phyloP scores from a whole-genome alignment of 2,329 filamentous ascomycete species.

The Ilyonectria mors-panacis region DNA sequence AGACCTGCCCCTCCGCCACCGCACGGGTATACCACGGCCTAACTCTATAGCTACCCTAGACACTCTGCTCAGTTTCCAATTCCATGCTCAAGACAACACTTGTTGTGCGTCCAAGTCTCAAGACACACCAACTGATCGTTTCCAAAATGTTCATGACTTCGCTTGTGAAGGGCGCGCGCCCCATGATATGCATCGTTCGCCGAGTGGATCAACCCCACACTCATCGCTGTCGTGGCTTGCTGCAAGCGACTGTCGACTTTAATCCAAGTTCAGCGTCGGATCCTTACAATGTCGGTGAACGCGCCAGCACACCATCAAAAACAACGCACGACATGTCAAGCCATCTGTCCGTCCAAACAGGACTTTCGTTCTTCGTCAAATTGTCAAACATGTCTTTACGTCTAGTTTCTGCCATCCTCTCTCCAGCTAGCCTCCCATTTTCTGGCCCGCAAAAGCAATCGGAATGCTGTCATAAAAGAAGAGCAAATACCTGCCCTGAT shows the following conservation, averaged over 20 bases:
- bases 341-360: neutral
- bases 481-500: slow-evolving; percentile 33
- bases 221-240: neutral
- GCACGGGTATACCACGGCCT: neutral
- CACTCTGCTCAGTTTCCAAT: neutral
- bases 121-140: neutral
- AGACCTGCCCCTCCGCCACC: neutral
- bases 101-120: neutral
- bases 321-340: neutral
- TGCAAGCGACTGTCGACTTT: neutral
- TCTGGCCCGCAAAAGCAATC: slow-evolving; percentile 19
- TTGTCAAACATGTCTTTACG: slow-evolving; percentile 16
- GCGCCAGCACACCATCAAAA: neutral
- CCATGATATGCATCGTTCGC: no score
- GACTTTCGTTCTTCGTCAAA: neutral
- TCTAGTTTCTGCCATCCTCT: slow-evolving; percentile 15
- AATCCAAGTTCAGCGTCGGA: neutral
- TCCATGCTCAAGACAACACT: neutral
- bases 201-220: neutral
- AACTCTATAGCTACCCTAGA: neutral
- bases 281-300: slow-evolving; percentile 17
- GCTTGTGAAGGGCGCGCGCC: neutral
- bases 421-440: slow-evolving; percentile 6
- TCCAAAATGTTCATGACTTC: neutral
- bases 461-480: slow-evolving; percentile 24